Percentiles rank a stretch among this genome's conserved stretches.
Evolutionary conservation across 139 green algal species (phyloP).

Genomic region (Edaphochlamys debaryana): DNA sequence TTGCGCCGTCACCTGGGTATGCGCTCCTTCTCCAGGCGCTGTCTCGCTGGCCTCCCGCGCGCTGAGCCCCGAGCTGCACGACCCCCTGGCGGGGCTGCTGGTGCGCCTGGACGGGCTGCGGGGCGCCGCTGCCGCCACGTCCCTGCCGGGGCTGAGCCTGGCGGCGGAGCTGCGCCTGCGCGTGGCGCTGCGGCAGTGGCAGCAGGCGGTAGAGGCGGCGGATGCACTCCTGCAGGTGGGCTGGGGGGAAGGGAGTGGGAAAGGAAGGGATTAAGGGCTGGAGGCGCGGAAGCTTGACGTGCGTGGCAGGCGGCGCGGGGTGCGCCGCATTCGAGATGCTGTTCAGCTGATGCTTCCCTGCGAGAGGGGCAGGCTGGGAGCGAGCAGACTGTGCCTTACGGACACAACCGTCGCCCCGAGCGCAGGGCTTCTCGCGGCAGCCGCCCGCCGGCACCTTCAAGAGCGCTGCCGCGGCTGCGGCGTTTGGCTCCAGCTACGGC

Average conservation of each 20-base stretch:
- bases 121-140: constrained; percentile 38
- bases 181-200: constrained; percentile 29
- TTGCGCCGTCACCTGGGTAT: too few relatives aligned
- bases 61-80: constrained; percentile 44
- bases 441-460: constrained; percentile 13
- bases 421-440: neutral
- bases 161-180: constrained; percentile 32
- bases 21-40: constrained; percentile 34
- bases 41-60: constrained; percentile 36
- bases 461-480: constrained; percentile 11
- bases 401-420: too few relatives aligned
- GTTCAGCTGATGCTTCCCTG: too few relatives aligned
- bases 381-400: too few relatives aligned
- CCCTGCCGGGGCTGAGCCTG: constrained; percentile 45
- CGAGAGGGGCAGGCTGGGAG: too few relatives aligned
- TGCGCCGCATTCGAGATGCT: too few relatives aligned
- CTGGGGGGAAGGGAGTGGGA: neutral
- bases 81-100: constrained; percentile 51
- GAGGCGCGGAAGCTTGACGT: neutral
- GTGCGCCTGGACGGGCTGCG: constrained; percentile 29
- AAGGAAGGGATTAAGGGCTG: neutral
- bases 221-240: constrained; percentile 10
- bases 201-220: constrained; percentile 34
- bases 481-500: neutral
- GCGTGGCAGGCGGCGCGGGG: too few relatives aligned